A percentile compares a stretch with the other conserved stretches of the same genome.
These are phyloP conservation scores for Ascochyta lentis DNA, from an alignment of 2,329 filamentous ascomycete genomes.

Conservation along the genomic window DNA sequence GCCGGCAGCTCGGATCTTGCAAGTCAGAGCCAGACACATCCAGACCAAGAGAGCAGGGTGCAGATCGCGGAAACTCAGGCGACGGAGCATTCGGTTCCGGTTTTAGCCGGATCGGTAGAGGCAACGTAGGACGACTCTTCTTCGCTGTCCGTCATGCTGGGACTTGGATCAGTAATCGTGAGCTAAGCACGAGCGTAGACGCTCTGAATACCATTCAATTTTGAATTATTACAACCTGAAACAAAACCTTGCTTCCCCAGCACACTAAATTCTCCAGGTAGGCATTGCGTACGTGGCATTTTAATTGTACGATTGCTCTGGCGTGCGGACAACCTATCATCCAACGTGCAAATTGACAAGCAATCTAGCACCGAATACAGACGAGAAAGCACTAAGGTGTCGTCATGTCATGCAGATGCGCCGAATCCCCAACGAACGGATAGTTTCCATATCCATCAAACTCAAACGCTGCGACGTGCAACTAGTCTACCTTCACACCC, in stretches of 20 bases:
- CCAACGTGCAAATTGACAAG: not conserved
- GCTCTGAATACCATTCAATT: too few species aligned
- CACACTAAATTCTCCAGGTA: too few species aligned
- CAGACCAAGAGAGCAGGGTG: not conserved
- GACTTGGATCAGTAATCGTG: too few species aligned
- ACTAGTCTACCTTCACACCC: constrained; percentile 1
- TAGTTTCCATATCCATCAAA: constrained; percentile 7
- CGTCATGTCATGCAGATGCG: not conserved
- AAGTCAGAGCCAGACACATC: not conserved
- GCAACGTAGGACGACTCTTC: not conserved
- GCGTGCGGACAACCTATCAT: too few species aligned
- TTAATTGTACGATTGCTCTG: too few species aligned
- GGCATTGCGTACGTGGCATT: too few species aligned
- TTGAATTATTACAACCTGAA: too few species aligned
- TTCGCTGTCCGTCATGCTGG: not conserved
- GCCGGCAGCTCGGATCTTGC: not conserved
- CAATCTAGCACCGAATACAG: not conserved
- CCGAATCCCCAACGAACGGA: constrained; percentile 7
- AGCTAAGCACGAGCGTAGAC: too few species aligned
- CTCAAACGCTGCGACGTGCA: constrained; percentile 4
- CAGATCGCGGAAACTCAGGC: constrained; percentile 6
- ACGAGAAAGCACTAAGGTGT: not conserved
- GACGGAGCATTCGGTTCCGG: not conserved
- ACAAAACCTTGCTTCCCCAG: too few species aligned
- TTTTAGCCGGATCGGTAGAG: not conserved